These are phyloP conservation scores for Scutellaria minor DNA, from an alignment of 257 asterid species.

Conservation along the genomic window DNA sequence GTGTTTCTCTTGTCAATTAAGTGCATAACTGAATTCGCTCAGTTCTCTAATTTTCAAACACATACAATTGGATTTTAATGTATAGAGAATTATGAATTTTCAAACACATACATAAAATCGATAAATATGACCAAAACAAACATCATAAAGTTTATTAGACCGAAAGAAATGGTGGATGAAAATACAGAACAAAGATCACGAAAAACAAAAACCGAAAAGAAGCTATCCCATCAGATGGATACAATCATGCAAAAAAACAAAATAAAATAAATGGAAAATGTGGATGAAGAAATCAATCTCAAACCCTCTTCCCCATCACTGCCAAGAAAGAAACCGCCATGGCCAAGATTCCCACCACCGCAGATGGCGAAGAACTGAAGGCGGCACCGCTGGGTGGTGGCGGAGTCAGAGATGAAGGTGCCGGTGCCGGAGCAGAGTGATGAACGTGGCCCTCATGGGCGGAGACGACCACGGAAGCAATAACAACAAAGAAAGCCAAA, in stretches of 20 bases:
- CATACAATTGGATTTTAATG: no score
- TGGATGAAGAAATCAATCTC: conserved; percentile 27
- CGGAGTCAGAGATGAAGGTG: neutral
- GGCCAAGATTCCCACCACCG: conserved; percentile 39
- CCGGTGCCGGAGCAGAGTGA: conserved; percentile 37
- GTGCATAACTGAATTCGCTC: no score
- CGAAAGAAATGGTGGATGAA: conserved; percentile 10
- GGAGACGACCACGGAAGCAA: conserved; percentile 27
- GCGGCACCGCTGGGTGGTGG: conserved; percentile 31
- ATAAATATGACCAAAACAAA: no score
- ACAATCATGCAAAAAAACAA: neutral
- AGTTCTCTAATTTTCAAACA: no score
- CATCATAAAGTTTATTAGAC: conserved; percentile 7
- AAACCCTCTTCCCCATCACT: conserved; percentile 39
- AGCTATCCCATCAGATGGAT: neutral
- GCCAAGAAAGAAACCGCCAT: conserved; percentile 44
- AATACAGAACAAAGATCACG: neutral
- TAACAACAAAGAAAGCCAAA: conserved; percentile 33
- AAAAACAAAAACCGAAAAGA: neutral
- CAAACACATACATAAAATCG: no score
- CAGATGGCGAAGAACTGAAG: conserved; percentile 31
- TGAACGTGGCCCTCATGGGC: conserved; percentile 54
- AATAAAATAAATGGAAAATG: neutral
- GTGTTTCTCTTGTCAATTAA: no score
- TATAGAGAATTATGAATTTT: no score